Evolutionary conservation across 495 filamentous ascomycete genomes (phyloP).

Genomic region (Tuber aestivum): DNA sequence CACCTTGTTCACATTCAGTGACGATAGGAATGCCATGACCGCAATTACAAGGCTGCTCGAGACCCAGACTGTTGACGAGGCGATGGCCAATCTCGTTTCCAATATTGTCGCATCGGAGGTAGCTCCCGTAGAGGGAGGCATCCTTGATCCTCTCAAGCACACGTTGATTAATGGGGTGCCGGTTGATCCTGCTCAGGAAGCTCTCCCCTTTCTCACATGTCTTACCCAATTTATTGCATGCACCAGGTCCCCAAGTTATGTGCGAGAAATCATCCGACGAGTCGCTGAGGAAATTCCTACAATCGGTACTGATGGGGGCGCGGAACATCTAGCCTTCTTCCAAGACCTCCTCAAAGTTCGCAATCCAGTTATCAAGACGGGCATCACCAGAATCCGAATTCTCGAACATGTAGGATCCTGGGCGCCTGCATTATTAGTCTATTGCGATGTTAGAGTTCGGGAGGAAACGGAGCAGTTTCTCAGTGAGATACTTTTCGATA

Average conservation of each 20-base stretch:
- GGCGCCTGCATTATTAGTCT: constrained; percentile 63
- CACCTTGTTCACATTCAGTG: constrained; percentile 44
- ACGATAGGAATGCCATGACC: constrained; percentile 42
- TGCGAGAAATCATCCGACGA: constrained; percentile 48
- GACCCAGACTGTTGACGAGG: constrained; percentile 35
- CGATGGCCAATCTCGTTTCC: constrained; percentile 42
- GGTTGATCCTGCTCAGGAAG: constrained; percentile 54
- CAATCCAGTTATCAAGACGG: constrained; percentile 46
- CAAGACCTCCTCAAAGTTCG: constrained; percentile 44
- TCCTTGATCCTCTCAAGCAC: constrained; percentile 47
- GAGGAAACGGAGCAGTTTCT: constrained; percentile 53
- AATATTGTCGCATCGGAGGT: constrained; percentile 50
- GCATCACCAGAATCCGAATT: constrained; percentile 47
- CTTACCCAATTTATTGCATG: constrained; percentile 50
- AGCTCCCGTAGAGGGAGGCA: constrained; percentile 38
- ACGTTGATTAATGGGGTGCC: constrained; percentile 52
- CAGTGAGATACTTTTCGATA: constrained; percentile 53
- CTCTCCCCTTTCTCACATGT: constrained; percentile 52
- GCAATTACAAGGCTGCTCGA: constrained; percentile 42
- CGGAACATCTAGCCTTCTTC: constrained; percentile 59
- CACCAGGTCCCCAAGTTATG: constrained; percentile 44
- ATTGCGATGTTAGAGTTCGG: constrained; percentile 54
- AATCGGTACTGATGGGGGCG: constrained; percentile 53
- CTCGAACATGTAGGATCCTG: constrained; percentile 57
- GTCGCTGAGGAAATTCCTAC: constrained; percentile 54